phyloP scores from a whole-genome alignment of 1,284 basidiomycete genomes.

The Abortiporus biennis region DNA sequence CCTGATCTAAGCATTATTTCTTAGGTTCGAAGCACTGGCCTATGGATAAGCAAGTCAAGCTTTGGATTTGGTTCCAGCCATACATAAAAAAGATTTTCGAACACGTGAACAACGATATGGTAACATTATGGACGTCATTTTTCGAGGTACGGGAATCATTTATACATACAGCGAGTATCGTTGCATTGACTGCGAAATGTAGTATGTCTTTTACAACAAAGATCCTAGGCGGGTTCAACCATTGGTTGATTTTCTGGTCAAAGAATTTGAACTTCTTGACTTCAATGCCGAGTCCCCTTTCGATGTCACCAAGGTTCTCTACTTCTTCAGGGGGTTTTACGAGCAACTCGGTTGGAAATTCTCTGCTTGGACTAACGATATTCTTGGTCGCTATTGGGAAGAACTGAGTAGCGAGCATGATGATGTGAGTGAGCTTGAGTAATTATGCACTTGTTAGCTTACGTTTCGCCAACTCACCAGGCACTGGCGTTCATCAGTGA shows the following conservation, averaged over 20 bases:
- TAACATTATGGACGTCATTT: conserved; percentile 65
- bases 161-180: background rate
- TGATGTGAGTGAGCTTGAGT: conserved; percentile 45
- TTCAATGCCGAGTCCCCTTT: conserved; percentile 75
- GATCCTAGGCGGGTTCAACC: conserved; percentile 84
- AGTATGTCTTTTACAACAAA: conserved; percentile 73
- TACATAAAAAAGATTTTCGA: conserved; percentile 65
- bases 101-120: conserved; percentile 59
- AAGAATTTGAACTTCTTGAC: conserved; percentile 58
- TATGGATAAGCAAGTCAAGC: conserved; percentile 51
- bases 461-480: no score
- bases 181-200: background rate
- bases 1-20: background rate
- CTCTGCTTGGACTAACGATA: conserved; percentile 66
- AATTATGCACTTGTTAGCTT: no score
- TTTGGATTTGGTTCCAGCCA: conserved; percentile 83
- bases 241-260: conserved; percentile 68
- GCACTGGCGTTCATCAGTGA: conserved; percentile 71
- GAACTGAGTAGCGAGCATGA: conserved; percentile 76
- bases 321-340: conserved; percentile 61
- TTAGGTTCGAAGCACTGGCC: conserved; percentile 89
- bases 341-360: conserved; percentile 78
- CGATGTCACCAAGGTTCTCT: conserved; percentile 57
- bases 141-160: conserved; percentile 43
- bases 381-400: conserved; percentile 63